Evolutionary conservation across 2,329 filamentous ascomycete species (phyloP).

Genomic region (Conoideocrella luteorostrata): DNA sequence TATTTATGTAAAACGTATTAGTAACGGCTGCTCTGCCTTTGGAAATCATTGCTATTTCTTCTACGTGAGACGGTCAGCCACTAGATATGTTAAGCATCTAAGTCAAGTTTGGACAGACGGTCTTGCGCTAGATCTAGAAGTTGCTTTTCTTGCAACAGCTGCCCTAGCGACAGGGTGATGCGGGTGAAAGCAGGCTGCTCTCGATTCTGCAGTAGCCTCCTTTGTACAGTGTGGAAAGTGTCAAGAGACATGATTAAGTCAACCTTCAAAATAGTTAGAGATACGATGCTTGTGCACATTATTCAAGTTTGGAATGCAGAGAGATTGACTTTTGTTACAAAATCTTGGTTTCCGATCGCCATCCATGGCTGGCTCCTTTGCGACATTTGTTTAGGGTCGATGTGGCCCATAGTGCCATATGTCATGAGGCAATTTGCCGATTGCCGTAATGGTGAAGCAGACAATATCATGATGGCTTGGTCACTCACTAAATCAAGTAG

Average conservation of each 20-base stretch:
- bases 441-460: constrained; percentile 42
- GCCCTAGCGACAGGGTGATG: constrained; percentile 65
- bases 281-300: not conserved
- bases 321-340: constrained; percentile 57
- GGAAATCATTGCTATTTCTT: constrained; percentile 77
- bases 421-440: constrained; percentile 68
- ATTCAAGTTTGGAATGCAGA: not conserved
- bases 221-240: constrained; percentile 45
- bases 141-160: constrained; percentile 68
- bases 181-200: constrained; percentile 50
- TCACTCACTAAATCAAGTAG: too few species aligned
- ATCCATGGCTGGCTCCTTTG: constrained; percentile 72
- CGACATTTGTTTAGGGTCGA: constrained; percentile 65
- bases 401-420: constrained; percentile 59
- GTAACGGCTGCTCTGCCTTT: constrained; percentile 65
- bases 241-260: constrained; percentile 69
- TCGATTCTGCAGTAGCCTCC: constrained; percentile 38
- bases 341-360: constrained; percentile 56
- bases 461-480: constrained; percentile 41
- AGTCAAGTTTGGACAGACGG: constrained; percentile 38
- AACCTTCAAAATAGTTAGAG: constrained; percentile 33
- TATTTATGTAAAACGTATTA: constrained; percentile 63
- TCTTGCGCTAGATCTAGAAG: constrained; percentile 80
- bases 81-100: not conserved
- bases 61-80: constrained; percentile 32